Evolutionary conservation across 345 rosid genomes (phyloP).

Genomic region (Populus davidiana): DNA sequence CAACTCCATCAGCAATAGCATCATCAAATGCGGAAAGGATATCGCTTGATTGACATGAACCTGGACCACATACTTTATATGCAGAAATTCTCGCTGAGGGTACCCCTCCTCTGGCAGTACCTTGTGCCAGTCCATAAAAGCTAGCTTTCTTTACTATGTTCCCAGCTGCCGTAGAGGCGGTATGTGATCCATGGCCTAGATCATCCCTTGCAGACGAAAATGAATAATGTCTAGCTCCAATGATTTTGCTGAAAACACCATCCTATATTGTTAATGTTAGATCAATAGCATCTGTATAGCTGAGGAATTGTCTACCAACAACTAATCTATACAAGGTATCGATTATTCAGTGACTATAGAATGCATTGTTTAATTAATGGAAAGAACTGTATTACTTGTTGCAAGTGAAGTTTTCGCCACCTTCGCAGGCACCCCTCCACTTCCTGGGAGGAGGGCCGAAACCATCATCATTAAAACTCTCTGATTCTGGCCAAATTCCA

Average conservation of each 20-base stretch:
- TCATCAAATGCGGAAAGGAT: not conserved
- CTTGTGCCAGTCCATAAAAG: not conserved
- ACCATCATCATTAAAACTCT: slow-evolving; percentile 10
- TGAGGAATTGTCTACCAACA: too few species aligned
- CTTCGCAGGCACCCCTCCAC: slow-evolving; percentile 13
- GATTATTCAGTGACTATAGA: too few species aligned
- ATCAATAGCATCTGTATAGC: not conserved
- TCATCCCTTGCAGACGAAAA: not conserved
- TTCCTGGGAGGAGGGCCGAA: not conserved
- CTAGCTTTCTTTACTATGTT: not conserved
- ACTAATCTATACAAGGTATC: too few species aligned
- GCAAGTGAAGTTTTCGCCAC: slow-evolving; percentile 3
- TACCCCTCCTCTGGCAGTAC: not conserved
- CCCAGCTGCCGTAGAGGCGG: not conserved
- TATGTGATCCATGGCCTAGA: not conserved
- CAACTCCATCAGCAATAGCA: not conserved
- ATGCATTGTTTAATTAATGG: too few species aligned
- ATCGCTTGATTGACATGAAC: not conserved
- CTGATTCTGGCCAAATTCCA: slow-evolving; percentile 12
- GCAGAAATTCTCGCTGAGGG: not conserved
- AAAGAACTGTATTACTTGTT: slow-evolving; percentile 5
- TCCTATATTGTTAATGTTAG: not conserved
- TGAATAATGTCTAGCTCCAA: slow-evolving; percentile 2
- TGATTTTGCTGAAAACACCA: not conserved
- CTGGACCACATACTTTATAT: not conserved